phyloP scores from a whole-genome alignment of 2,329 filamentous ascomycete genomes.

The Scytalidium sp. region DNA sequence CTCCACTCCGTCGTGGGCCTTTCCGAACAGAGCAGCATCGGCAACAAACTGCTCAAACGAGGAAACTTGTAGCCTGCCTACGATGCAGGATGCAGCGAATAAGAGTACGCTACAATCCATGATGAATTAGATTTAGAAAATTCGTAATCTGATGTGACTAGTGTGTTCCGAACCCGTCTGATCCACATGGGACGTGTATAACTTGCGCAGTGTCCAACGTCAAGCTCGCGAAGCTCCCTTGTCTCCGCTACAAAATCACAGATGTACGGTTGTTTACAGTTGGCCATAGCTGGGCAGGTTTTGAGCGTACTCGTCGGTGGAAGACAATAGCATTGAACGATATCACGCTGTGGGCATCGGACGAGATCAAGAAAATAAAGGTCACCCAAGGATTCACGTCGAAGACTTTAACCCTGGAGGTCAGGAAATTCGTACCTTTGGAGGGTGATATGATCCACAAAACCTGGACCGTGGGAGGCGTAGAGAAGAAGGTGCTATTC shows the following conservation, averaged over 20 bases:
- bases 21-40: conserved; percentile 51
- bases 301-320: conserved; percentile 59
- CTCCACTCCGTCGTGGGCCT: conserved; percentile 47
- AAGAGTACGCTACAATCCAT: conserved; percentile 48
- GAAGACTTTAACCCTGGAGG: conserved; percentile 44
- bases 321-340: conserved; percentile 51
- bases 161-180: conserved; percentile 49
- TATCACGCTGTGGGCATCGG: conserved; percentile 53
- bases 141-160: conserved; percentile 23
- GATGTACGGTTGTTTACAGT: conserved; percentile 57
- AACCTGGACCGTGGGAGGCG: conserved; percentile 48
- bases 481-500: conserved; percentile 45
- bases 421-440: conserved; percentile 53
- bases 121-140: too few relatives aligned
- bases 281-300: conserved; percentile 50
- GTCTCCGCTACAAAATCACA: conserved; percentile 58
- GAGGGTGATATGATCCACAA: conserved; percentile 52
- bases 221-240: conserved; percentile 53
- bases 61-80: conserved; percentile 57
- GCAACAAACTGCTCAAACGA: conserved; percentile 53
- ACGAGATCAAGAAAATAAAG: conserved; percentile 45
- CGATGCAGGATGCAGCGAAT: conserved; percentile 61
- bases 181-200: conserved; percentile 46
- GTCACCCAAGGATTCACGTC: conserved; percentile 54
- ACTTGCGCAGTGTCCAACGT: conserved; percentile 49